Percentiles rank a stretch among this genome's conserved stretches.
Conservation (phyloP, 2,329 filamentous ascomycete species). For the Ophiostoma australiae region DNA sequence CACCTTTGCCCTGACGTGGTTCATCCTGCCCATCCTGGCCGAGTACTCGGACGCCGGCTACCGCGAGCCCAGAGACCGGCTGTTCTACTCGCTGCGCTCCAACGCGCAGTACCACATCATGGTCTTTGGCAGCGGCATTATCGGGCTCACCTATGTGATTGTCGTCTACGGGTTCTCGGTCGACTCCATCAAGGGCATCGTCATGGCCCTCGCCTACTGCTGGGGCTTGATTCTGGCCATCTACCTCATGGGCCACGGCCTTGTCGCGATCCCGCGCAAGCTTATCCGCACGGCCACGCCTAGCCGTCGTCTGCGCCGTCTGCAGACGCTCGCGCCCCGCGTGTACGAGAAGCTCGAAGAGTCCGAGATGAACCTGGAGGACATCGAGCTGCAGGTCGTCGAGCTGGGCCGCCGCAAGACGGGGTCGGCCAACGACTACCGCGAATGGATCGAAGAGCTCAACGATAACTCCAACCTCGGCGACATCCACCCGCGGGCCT, state of each 20-base stretch:
- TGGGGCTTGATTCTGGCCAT: slow-evolving; percentile 90
- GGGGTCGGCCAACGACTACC: slow-evolving; percentile 67
- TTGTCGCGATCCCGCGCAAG: slow-evolving; percentile 81
- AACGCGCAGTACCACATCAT: slow-evolving; percentile 88
- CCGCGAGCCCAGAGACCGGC: slow-evolving; percentile 72
- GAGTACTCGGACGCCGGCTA: slow-evolving; percentile 95
- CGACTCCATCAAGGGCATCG: slow-evolving; percentile 69
- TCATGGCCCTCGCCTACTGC: slow-evolving; percentile 92
- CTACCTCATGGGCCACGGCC: slow-evolving; percentile 94
- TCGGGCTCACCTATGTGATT: slow-evolving; percentile 79
- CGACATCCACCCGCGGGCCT: slow-evolving; percentile 29
- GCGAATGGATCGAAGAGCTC: slow-evolving; percentile 95
- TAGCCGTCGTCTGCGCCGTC: slow-evolving; percentile 63
- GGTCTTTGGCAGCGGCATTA: slow-evolving; percentile 62
- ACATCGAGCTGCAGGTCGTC: slow-evolving; percentile 72
- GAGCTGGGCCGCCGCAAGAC: slow-evolving; percentile 78
- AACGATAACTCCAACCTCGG: slow-evolving; percentile 60
- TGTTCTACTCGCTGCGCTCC: slow-evolving; percentile 77
- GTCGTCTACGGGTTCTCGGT: slow-evolving; percentile 69
- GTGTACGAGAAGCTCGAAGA: slow-evolving; percentile 86
- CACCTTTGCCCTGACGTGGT: slow-evolving; percentile 91
- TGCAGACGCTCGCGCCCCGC: slow-evolving; percentile 74
- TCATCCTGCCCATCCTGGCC: slow-evolving; percentile 85
- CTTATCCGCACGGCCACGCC: slow-evolving; percentile 76
- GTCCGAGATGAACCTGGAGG: slow-evolving; percentile 70